These are phyloP conservation scores for Trametes gibbosa DNA, from an alignment of 768 basidiomycete genomes.

Conservation along the genomic window DNA sequence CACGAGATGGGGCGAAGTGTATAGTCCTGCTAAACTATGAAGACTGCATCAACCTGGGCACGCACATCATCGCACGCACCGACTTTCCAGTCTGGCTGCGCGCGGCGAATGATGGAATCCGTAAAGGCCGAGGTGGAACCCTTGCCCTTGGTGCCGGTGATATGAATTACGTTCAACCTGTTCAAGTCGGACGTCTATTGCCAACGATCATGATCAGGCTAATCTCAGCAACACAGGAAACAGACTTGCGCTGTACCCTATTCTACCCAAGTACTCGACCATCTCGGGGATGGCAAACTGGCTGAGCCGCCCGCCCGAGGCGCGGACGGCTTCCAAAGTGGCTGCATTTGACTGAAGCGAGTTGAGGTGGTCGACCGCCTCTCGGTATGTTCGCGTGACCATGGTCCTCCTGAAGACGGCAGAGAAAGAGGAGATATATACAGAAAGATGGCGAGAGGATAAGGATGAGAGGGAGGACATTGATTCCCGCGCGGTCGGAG, in stretches of 20 bases:
- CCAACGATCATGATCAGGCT: conserved; percentile 16
- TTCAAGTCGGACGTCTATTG: conserved; percentile 79
- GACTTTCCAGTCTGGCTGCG: conserved; percentile 74
- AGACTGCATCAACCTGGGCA: background rate
- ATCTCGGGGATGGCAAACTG: conserved; percentile 80
- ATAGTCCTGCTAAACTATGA: conserved; percentile 60
- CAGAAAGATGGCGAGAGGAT: conserved; percentile 12
- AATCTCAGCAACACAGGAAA: background rate
- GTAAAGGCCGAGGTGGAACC: conserved; percentile 95
- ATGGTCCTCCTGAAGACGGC: conserved; percentile 38
- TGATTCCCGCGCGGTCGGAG: conserved; percentile 5
- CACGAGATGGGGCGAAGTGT: conserved; percentile 95
- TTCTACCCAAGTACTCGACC: conserved; percentile 82
- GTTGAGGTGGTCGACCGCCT: conserved; percentile 74
- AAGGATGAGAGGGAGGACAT: conserved; percentile 1
- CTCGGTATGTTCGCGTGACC: conserved; percentile 65
- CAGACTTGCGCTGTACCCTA: conserved; percentile 76
- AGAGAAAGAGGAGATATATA: conserved; percentile 3
- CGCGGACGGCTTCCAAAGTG: conserved; percentile 79
- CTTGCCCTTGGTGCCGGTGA: conserved; percentile 98
- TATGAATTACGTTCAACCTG: conserved; percentile 86
- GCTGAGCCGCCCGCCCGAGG: conserved; percentile 59
- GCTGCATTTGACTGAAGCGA: conserved; percentile 91
- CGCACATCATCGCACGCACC: conserved; percentile 45
- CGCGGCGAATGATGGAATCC: conserved; percentile 78